These are phyloP conservation scores for Ceratobasidium sp. DNA, from an alignment of 1,284 basidiomycete species.

Conservation along the genomic window DNA sequence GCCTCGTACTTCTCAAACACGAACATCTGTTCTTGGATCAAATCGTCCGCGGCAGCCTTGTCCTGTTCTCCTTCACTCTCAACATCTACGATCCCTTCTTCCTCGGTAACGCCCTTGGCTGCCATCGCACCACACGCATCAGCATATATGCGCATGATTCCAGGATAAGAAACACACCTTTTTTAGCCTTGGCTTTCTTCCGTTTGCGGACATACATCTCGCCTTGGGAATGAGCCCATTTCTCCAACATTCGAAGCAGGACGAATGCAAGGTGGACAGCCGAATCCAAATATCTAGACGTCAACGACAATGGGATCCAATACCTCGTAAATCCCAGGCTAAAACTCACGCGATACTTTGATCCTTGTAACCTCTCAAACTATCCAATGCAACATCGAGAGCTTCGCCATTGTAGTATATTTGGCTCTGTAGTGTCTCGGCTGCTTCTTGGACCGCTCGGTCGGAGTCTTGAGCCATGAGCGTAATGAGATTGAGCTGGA, in stretches of 20 bases:
- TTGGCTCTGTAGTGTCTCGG: slow-evolving; percentile 82
- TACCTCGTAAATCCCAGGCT: too few species aligned
- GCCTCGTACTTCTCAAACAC: slow-evolving; percentile 88
- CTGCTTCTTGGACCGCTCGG: slow-evolving; percentile 73
- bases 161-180: slow-evolving; percentile 43
- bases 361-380: slow-evolving; percentile 77
- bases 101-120: slow-evolving; percentile 57
- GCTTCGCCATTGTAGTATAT: slow-evolving; percentile 93
- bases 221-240: slow-evolving; percentile 75
- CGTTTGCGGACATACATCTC: slow-evolving; percentile 79
- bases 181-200: slow-evolving; percentile 61
- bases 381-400: slow-evolving; percentile 82
- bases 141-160: background rate
- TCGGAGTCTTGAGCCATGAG: slow-evolving; percentile 58
- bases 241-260: slow-evolving; percentile 85
- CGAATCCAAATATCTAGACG: slow-evolving; percentile 76
- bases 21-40: slow-evolving; percentile 82
- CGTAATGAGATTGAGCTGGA: slow-evolving; percentile 81
- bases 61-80: slow-evolving; percentile 45
- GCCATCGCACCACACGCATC: slow-evolving; percentile 16
- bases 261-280: slow-evolving; percentile 83
- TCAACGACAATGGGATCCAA: background rate
- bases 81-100: slow-evolving; percentile 58
- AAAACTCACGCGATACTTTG: slow-evolving; percentile 55
- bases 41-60: slow-evolving; percentile 64